Conservation (phyloP, 1,284 basidiomycete species). For the Ceratobasidium sp. region DNA sequence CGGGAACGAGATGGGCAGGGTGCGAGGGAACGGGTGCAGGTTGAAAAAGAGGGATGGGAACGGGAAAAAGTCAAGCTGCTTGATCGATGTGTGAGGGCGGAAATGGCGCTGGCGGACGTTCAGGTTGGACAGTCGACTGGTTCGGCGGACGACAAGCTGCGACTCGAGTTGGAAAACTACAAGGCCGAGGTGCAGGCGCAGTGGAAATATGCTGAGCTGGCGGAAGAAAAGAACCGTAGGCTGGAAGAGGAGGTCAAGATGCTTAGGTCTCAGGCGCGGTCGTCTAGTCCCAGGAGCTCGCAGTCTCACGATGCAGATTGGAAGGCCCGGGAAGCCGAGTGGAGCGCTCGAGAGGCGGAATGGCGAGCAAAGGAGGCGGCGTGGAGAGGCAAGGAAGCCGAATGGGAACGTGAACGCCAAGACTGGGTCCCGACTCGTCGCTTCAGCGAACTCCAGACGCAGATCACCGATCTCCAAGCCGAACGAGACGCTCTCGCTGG, state of each 20-base stretch:
- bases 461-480: not conserved
- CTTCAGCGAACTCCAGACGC: not conserved
- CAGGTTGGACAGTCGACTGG: not conserved
- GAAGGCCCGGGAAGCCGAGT: not conserved
- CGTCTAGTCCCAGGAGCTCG: not conserved
- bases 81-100: conserved; percentile 32
- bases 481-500: conserved; percentile 16
- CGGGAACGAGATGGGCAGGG: conserved; percentile 28
- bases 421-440: conserved; percentile 1
- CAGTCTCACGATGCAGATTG: not conserved
- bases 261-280: not conserved
- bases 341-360: not conserved
- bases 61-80: conserved; percentile 14
- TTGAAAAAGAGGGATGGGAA: conserved; percentile 28
- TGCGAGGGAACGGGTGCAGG: not conserved
- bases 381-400: not conserved
- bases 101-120: not conserved
- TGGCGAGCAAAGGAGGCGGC: not conserved
- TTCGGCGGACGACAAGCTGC: conserved; percentile 3
- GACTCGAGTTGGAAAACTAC: conserved; percentile 28
- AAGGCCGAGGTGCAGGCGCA: conserved; percentile 33
- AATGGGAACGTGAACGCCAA: conserved; percentile 21
- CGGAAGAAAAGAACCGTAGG: conserved; percentile 6
- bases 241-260: conserved; percentile 3
- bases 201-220: conserved; percentile 36